Base-by-base conservation (phyloP, 768 basidiomycete species). In the Tylopilus felleus region DNA sequence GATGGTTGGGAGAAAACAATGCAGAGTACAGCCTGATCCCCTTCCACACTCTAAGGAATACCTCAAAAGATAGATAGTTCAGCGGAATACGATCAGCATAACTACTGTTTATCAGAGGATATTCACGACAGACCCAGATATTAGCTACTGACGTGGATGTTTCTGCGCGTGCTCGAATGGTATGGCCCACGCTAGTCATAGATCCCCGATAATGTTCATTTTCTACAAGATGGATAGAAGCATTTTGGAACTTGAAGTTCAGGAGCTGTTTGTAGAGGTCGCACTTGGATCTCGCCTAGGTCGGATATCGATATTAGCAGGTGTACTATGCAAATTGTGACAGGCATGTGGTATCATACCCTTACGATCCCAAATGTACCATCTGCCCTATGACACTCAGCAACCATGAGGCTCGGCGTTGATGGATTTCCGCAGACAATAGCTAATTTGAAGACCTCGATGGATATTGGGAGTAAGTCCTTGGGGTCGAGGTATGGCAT, bases 381-480 rank as follows among this genome's bases (percentile, higher is more conserved):
- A 40, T 84, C 75, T 1, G 84, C 85, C n/a, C 76, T 75, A 51
- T 81, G 76, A 60, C 95, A 97, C 64, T 93, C 90, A 0, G 83
- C 82, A 23, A 97, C 84, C 38, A 96, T 77, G 6, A 97, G 73
- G 62, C 77, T 86, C 0, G 89, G 87, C 0, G 93, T 97, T 0
- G 95, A 90, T 21, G 81, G 73, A 71, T 95, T 98, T 12, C 96
- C 96, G 19, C 86, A 79, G 19, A 89, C 81, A 44, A 98, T 82
- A 17, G 88, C 88, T 23, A 91, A 91, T 49, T 86, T 91, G 31
- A 76, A 74, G n/a, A 88, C 76, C 56, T 84, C 81, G 49, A 98
- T 77, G 23, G 92, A 90, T 53, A 97, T 68, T 2, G 96, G 96
- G 8, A 98, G 73, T n/a, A 94, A 71, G 64, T 94, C 90, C 60